Evolutionary conservation across 2,329 filamentous ascomycete species (phyloP).

Genomic region (Myotisia sp.): DNA sequence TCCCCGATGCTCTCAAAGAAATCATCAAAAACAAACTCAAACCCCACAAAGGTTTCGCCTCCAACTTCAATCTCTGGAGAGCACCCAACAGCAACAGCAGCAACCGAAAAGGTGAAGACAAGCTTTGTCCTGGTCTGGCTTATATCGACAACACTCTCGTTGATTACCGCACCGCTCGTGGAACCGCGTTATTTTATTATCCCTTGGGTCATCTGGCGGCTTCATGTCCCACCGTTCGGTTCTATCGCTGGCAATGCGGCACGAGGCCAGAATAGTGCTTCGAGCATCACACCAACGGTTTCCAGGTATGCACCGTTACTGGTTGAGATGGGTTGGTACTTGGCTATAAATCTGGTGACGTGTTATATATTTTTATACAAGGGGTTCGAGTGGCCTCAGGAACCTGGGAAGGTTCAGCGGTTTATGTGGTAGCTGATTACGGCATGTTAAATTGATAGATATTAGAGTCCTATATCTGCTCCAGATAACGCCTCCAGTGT

Average conservation of each 20-base stretch:
- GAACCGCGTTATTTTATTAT: slow-evolving; percentile 94
- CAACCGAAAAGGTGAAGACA: too few relatives aligned
- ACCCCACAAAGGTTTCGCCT: not conserved
- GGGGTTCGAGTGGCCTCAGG: slow-evolving; percentile 44
- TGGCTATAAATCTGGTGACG: slow-evolving; percentile 38
- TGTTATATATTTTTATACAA: slow-evolving; percentile 43
- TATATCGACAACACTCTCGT: slow-evolving; percentile 57
- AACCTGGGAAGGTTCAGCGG: slow-evolving; percentile 43
- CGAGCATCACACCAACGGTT: not conserved
- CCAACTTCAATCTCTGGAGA: not conserved
- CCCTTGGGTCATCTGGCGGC: slow-evolving; percentile 83
- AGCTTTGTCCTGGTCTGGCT: slow-evolving; percentile 49
- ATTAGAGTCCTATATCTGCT: too few relatives aligned
- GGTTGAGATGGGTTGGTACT: slow-evolving; percentile 45
- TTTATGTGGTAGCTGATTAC: slow-evolving; percentile 45
- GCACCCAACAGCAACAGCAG: not conserved
- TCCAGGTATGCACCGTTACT: slow-evolving; percentile 17
- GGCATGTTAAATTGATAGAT: too few relatives aligned
- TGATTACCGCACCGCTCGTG: slow-evolving; percentile 80
- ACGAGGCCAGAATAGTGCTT: not conserved
- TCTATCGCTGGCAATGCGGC: not conserved
- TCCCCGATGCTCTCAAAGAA: not conserved
- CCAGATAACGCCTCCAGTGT: too few relatives aligned
- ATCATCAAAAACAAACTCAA: not conserved
- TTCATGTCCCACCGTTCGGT: slow-evolving; percentile 53